Base-by-base conservation (phyloP, 2,329 filamentous ascomycete species). In the Fusarium penzigii region DNA sequence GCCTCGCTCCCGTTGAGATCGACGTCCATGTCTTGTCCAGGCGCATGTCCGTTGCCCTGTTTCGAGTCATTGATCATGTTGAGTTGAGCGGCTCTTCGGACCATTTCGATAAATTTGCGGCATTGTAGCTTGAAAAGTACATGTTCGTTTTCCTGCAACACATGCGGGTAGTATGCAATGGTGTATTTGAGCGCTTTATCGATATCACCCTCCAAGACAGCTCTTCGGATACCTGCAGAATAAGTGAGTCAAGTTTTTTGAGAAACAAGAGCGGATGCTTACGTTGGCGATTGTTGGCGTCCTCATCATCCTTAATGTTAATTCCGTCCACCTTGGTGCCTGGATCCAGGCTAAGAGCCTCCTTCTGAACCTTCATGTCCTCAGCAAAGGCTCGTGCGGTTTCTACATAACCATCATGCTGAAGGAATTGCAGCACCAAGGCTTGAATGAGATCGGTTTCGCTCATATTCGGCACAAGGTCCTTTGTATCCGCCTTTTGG, bases 31-130 rank as follows among this genome's bases (percentile, higher is more conserved):
- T 77, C 77, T 58, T 82, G 61, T 69, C 74, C 52, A 6, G 42
- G 39, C 3, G 48, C 73, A 46, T 80, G 75, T 11, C 75, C 69
- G 56, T 79, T 68, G 68, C 62, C 69, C 57, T 62, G 72, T 62
- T 78, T 80, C 5, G 69, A 62, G 9, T 78, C 75, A 36, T 75
- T 71, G 8, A 73, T 72, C 36, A 78, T 74, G 64, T 79, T 80
- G 16, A 88, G 71, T 61, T 92, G 88, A 3, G 87, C 85, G 36
- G 86, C 86, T 52, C 81, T 83, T 39, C 89, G 83, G 64, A 96
- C 91, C 87, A 99, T 93, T 71, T 99, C 94, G 55, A 97, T 87
- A 69, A 97, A 97, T 68, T 94, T 95, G 54, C 92, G 86, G 68
- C 92, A 97, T 60, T 88, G 85, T 44, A 99, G 77, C 52, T 87